These are phyloP conservation scores for Fusarium gaditjirri DNA, from an alignment of 2,329 filamentous ascomycete species.

Conservation along the genomic window DNA sequence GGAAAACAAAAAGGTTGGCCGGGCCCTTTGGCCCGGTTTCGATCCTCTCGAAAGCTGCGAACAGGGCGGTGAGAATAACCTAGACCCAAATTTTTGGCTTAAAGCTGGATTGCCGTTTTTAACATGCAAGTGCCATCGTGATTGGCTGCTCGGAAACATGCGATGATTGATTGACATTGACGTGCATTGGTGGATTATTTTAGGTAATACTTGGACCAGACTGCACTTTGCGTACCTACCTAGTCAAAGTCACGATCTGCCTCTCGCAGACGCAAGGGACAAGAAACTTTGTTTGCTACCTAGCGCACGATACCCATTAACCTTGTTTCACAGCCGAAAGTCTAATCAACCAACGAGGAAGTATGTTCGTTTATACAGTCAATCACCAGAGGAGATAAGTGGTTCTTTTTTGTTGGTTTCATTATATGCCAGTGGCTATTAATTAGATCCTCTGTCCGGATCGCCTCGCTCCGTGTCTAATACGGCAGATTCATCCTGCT, in stretches of 20 bases:
- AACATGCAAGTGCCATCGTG: conserved; percentile 18
- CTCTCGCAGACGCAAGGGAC: background rate
- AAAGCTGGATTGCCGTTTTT: conserved; percentile 38
- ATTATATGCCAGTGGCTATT: conserved; percentile 27
- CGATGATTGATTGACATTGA: conserved; percentile 18
- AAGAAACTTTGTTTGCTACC: background rate
- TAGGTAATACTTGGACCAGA: background rate
- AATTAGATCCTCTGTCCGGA: conserved; percentile 28
- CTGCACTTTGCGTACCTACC: conserved; percentile 9
- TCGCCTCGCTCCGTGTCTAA: conserved; percentile 20
- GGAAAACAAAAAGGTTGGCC: conserved; percentile 4
- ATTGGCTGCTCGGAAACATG: conserved; percentile 31
- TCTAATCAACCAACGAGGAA: background rate
- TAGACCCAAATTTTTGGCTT: background rate
- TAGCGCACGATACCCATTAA: conserved; percentile 6
- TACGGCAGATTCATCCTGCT: conserved; percentile 20
- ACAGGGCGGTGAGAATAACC: conserved; percentile 31
- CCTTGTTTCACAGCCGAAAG: conserved; percentile 5
- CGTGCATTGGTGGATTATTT: conserved; percentile 22
- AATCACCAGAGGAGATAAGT: background rate
- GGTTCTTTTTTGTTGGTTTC: background rate
- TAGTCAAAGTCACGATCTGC: conserved; percentile 14
- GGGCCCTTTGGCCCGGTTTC: conserved; percentile 4
- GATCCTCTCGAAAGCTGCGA: background rate
- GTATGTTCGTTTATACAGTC: background rate